Conservation (phyloP, 2,329 filamentous ascomycete genomes). For the Ophiostoma ips region DNA sequence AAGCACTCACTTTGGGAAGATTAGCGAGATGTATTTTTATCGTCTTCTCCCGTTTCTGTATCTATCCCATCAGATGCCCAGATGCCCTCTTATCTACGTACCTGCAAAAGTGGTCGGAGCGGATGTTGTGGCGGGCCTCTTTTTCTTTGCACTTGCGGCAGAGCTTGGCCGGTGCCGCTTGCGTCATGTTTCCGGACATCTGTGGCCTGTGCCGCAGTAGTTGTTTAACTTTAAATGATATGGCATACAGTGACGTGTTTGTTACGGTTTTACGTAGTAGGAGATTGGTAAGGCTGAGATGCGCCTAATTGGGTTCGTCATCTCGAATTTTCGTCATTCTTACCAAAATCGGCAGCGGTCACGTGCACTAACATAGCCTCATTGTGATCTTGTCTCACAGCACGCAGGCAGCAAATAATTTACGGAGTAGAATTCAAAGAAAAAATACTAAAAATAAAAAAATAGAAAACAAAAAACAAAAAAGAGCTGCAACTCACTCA, state of each 20-base stretch:
- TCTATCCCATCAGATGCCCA: not conserved
- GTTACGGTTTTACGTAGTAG: not conserved
- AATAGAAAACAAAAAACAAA: too few relatives aligned
- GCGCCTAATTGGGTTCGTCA: not conserved
- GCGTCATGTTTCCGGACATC: constrained; percentile 5
- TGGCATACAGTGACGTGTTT: not conserved
- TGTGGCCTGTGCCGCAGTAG: not conserved
- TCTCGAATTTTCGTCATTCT: not conserved
- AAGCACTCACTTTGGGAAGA: constrained; percentile 73
- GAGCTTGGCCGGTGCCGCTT: constrained; percentile 15
- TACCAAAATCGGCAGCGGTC: not conserved
- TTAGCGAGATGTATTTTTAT: too few relatives aligned
- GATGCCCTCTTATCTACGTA: constrained; percentile 19
- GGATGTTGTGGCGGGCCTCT: constrained; percentile 37
- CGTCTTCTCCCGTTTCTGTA: too few relatives aligned
- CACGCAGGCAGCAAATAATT: too few relatives aligned
- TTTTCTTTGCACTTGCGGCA: constrained; percentile 44
- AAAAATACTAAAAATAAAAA: too few relatives aligned
- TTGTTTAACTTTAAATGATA: too few relatives aligned
- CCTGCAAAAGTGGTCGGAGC: constrained; percentile 46
- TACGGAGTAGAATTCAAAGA: too few relatives aligned
- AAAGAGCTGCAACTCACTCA: too few relatives aligned
- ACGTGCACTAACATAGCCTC: not conserved
- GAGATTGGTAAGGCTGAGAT: not conserved
- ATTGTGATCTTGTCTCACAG: too few relatives aligned